phyloP scores from a whole-genome alignment of 805 yeast species.

The Saturnispora saitoi region DNA sequence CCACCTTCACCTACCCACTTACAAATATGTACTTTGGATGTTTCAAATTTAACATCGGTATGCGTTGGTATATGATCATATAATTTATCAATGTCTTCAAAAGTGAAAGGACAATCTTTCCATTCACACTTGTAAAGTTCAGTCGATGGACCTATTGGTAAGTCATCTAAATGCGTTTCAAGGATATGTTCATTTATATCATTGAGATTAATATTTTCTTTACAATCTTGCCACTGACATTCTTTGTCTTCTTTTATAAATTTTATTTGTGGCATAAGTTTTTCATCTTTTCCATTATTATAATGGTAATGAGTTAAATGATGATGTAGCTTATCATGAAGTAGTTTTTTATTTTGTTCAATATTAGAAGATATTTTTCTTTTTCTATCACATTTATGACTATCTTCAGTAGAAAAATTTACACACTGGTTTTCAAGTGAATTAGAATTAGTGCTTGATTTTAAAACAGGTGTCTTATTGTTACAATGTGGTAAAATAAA shows the following conservation, averaged over 20 bases:
- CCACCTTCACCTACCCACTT: slow-evolving; percentile 30
- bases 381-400: neutral
- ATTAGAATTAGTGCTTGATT: neutral
- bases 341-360: neutral
- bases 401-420: neutral
- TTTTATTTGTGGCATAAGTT: neutral
- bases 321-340: neutral
- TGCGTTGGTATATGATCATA: slow-evolving; percentile 48
- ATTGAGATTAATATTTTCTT: slow-evolving; percentile 27
- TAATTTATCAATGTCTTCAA: slow-evolving; percentile 44
- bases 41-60: slow-evolving; percentile 8
- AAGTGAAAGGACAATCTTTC: slow-evolving; percentile 57
- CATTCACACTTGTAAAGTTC: slow-evolving; percentile 49
- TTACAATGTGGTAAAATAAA: slow-evolving; percentile 23
- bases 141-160: neutral
- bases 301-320: neutral
- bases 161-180: slow-evolving; percentile 36
- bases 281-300: neutral
- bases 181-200: slow-evolving; percentile 45
- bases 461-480: neutral
- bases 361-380: neutral
- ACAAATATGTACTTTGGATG: slow-evolving; percentile 21
- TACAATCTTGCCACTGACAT: slow-evolving; percentile 70
- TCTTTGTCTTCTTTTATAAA: neutral
- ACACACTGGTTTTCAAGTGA: neutral